Conservation (phyloP, 2,329 filamentous ascomycete species). For the Monilinia vaccinii-corymbosi region DNA sequence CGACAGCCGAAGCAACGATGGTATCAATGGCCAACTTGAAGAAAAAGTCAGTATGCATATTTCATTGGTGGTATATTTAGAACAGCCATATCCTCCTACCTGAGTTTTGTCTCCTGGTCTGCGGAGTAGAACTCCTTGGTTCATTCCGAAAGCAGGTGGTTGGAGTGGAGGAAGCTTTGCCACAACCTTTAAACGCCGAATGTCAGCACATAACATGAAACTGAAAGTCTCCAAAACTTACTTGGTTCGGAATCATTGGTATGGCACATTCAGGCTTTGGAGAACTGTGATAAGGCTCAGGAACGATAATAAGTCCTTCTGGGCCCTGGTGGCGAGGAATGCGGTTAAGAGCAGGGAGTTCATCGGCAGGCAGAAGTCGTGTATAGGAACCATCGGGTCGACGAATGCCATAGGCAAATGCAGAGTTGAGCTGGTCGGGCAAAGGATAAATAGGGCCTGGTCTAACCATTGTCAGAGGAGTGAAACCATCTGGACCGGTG, state of each 20-base stretch:
- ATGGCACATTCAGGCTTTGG: constrained; percentile 12
- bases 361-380: constrained; percentile 46
- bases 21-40: constrained; percentile 4
- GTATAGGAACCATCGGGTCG: constrained; percentile 46
- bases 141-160: neutral
- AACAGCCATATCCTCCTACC: neutral
- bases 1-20: constrained; percentile 1
- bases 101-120: constrained; percentile 2
- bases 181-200: neutral
- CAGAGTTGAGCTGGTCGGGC: constrained; percentile 20
- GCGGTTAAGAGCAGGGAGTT: constrained; percentile 33
- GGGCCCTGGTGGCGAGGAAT: constrained; percentile 26
- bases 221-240: constrained; percentile 9
- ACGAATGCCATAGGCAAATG: constrained; percentile 43
- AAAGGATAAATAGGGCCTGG: constrained; percentile 21
- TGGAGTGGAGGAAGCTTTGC: neutral
- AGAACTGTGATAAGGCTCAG: constrained; percentile 15
- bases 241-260: constrained; percentile 18
- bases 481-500: constrained; percentile 9
- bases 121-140: neutral
- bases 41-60: neutral
- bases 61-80: neutral
- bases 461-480: constrained; percentile 17
- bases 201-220: neutral
- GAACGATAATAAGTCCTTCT: constrained; percentile 28